Base-by-base conservation (phyloP, 2,329 filamentous ascomycete genomes). In the Talaromyces funiculosus region DNA sequence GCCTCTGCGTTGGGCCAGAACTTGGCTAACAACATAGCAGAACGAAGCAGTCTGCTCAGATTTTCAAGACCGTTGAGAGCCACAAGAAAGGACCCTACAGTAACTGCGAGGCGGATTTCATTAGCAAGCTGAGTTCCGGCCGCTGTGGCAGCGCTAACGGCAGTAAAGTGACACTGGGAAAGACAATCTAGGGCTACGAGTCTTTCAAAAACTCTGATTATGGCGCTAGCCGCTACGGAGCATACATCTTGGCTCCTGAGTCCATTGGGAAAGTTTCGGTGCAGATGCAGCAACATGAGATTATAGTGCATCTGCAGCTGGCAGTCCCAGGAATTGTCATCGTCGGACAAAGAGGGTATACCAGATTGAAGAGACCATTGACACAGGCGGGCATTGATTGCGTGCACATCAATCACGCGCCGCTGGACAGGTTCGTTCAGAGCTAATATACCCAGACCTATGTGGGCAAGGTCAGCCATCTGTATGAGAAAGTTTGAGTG, bases 81-180 rank as follows among this genome's bases (percentile, higher is more conserved):
- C 5, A 51, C 26, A 3, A 59, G 3, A 14, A 53, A 42, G 4
- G 45, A 22, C 4, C 42, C 35, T 9, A 53, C 7, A 9, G 35
- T 38, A 7, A 42, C 20, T 20, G 57, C 24, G 14, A 37, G 20
- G n/a, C 37, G 22, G 10, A 59, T 33, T 14, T 59, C 57, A 24
- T 49, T 49, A 14, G 57, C 47, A 33, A 59, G 40, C n/a, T 59
- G 47, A 35, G 45, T 59, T 5, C 45, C 57, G 24, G 57, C 57
- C 7, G 24, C 57, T 14, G 51, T 59, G 3, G 53, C 12, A 20
- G 57, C 57, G n/a, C 45, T 54, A 8, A 53, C 31, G 18, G 45
- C 31, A 12, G 35, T 59, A 10, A 31, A 49, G 29, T 59, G 57
- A 12, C 57, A 53, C 38, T 53, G 57, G 14, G 47, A 53, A 43